Base-by-base conservation (phyloP, 352 stramenopile species). In the Thalassiosira mediterranea region DNA sequence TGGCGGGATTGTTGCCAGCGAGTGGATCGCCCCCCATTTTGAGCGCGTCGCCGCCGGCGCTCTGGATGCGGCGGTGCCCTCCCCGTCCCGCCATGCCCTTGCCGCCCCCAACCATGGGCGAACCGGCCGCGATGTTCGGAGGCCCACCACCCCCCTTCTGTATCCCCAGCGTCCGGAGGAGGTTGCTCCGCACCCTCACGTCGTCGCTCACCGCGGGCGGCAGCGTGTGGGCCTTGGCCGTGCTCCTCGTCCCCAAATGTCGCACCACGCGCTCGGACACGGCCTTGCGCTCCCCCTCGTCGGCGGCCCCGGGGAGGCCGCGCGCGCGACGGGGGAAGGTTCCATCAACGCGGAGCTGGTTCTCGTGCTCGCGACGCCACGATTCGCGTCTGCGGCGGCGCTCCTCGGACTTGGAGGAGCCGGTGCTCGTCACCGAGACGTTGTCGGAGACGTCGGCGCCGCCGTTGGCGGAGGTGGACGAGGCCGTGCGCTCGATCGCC, bases 261-360 rank as follows among this genome's bases (percentile, higher is more conserved):
- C 53, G 66, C 15, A 75, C 83, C 42, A 75, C 79, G 76, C 31
- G 46, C 10, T 38, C 81, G 19, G 10, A 76, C 61, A 80, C 83
- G 72, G 28, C 68, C 48, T 73, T 87, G 10, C 29, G 40, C 44
- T 71, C 48, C 5, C 13, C 49, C 21, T 59, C 40, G n/a, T n/a
- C n/a, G n/a, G n/a, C n/a, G n/a, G n/a, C n/a, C 3, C 19, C 48
- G 11, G 10, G 31, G 1, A 67, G 13, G 31, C 58, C 60, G 17
- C 23, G 34, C 17, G 57, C 60, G 1, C 58, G 59, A 23, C 68
- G 58, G 52, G 68, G 68, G 40, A 77, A 77, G 4, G 60, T 60
- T 0, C 68, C 68, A 59, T 77, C 68, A 19, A 71, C 58, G 32
- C 57, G 37, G 19, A 77, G 34, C 51, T 77, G 68, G 23, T 77